Percentiles rank a stretch among this genome's conserved stretches.
Evolutionary conservation across 345 rosid species (phyloP).

Genomic region (Hibiscus tridactylites): DNA sequence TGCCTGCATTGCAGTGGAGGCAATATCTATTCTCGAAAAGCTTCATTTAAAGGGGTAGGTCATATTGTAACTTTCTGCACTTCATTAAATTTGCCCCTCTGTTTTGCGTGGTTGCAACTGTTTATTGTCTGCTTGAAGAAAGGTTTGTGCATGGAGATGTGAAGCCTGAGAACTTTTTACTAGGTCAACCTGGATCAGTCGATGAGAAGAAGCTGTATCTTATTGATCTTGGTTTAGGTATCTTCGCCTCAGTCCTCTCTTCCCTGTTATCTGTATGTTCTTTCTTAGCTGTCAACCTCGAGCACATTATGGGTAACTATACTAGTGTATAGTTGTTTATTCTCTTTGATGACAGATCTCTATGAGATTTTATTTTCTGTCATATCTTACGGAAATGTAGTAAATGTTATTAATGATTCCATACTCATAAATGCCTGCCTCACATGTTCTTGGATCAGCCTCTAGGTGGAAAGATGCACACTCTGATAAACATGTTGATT

Average conservation of each 20-base stretch:
- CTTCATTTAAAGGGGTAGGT: conserved; percentile 79
- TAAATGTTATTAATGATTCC: neutral
- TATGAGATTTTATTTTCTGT: conserved; percentile 5
- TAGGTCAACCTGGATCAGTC: conserved; percentile 80
- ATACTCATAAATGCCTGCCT: conserved; percentile 4
- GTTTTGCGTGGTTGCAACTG: neutral
- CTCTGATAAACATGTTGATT: conserved; percentile 84
- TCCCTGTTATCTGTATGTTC: neutral
- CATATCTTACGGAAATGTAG: neutral
- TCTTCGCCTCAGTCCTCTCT: conserved; percentile 11
- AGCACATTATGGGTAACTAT: neutral
- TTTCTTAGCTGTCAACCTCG: neutral
- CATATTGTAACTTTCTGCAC: neutral
- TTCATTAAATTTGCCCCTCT: neutral
- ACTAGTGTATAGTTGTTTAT: neutral
- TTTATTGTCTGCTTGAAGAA: conserved; percentile 17
- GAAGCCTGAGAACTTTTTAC: conserved; percentile 87
- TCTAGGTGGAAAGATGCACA: conserved; percentile 79
- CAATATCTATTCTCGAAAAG: conserved; percentile 84
- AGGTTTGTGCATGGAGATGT: conserved; percentile 97
- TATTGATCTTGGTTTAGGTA: conserved; percentile 93
- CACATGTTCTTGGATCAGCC: conserved; percentile 37
- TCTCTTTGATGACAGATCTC: neutral
- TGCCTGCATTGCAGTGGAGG: conserved; percentile 93
- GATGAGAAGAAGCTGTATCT: conserved; percentile 83